These are phyloP conservation scores for Pleurotus citrinopileatus DNA, from an alignment of 768 basidiomycete species.

Conservation along the genomic window DNA sequence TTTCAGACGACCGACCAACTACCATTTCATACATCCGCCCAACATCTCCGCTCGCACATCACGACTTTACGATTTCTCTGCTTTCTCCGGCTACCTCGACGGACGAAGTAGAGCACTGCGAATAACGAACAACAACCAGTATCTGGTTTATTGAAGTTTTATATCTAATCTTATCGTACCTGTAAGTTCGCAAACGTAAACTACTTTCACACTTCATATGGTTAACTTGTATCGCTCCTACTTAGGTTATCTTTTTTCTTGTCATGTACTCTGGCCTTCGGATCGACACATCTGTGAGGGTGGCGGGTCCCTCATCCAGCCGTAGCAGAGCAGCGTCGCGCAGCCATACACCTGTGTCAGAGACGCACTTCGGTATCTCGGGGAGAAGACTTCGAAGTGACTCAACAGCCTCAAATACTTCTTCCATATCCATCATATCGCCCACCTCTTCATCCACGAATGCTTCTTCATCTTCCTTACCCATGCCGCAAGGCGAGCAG, in stretches of 20 bases:
- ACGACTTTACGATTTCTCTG: slow-evolving; percentile 5
- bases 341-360: slow-evolving; percentile 17
- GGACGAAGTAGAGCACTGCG: background rate
- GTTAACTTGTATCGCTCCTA: background rate
- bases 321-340: slow-evolving; percentile 25
- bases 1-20: background rate
- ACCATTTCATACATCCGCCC: background rate
- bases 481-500: slow-evolving; percentile 31
- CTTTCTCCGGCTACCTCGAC: background rate
- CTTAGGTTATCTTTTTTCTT: slow-evolving; percentile 2
- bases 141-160: background rate
- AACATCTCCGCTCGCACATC: slow-evolving; percentile 2
- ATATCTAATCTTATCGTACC: slow-evolving; percentile 11
- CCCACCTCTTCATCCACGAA: slow-evolving; percentile 56
- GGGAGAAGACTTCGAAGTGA: slow-evolving; percentile 41
- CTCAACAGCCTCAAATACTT: slow-evolving; percentile 56
- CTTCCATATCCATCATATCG: slow-evolving; percentile 54
- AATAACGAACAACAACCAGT: background rate
- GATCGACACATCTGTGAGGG: slow-evolving; percentile 44
- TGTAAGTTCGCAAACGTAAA: background rate
- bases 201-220: background rate
- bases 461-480: slow-evolving; percentile 48
- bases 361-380: background rate
- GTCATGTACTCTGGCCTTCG: slow-evolving; percentile 47
- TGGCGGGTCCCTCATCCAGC: slow-evolving; percentile 24